Percentiles rank a stretch among this genome's conserved stretches.
Conservation (phyloP, 495 filamentous ascomycete species). For the Aspergillus carlsbadensis region DNA sequence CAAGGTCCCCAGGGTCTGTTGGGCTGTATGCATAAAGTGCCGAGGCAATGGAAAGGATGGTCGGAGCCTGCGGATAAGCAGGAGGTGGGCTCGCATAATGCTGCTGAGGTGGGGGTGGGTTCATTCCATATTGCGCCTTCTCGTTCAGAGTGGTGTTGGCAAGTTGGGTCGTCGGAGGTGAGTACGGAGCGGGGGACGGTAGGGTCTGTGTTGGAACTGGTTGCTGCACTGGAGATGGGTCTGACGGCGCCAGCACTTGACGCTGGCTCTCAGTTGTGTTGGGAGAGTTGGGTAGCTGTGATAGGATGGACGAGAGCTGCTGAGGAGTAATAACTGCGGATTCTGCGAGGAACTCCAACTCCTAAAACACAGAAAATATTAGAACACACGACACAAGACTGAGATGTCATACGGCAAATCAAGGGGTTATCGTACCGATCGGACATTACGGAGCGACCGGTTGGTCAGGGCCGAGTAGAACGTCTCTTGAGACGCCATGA, state of each 20-base stretch:
- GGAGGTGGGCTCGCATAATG: constrained; percentile 52
- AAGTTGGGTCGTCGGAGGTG: constrained; percentile 44
- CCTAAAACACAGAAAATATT: constrained; percentile 48
- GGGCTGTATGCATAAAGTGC: constrained; percentile 83
- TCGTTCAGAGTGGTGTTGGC: constrained; percentile 50
- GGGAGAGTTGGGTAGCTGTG: constrained; percentile 73
- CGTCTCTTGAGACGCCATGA: constrained; percentile 40
- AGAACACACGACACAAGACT: background rate
- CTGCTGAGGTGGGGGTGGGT: constrained; percentile 27
- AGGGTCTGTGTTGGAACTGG: constrained; percentile 33
- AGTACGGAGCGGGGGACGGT: constrained; percentile 38
- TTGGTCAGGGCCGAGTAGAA: constrained; percentile 60
- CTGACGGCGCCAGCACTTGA: constrained; percentile 35
- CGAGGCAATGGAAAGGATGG: constrained; percentile 66
- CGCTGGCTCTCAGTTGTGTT: constrained; percentile 50
- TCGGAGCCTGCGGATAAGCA: constrained; percentile 52
- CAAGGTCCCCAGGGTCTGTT: constrained; percentile 74
- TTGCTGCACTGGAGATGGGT: constrained; percentile 25
- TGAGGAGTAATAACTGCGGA: constrained; percentile 67
- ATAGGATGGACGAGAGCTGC: constrained; percentile 67
- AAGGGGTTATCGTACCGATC: constrained; percentile 58
- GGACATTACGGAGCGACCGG: constrained; percentile 81
- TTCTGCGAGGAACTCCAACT: constrained; percentile 88
- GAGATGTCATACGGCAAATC: background rate
- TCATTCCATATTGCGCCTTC: constrained; percentile 41